Conservation (phyloP, 2,329 filamentous ascomycete species). For the Seiridium cupressi region DNA sequence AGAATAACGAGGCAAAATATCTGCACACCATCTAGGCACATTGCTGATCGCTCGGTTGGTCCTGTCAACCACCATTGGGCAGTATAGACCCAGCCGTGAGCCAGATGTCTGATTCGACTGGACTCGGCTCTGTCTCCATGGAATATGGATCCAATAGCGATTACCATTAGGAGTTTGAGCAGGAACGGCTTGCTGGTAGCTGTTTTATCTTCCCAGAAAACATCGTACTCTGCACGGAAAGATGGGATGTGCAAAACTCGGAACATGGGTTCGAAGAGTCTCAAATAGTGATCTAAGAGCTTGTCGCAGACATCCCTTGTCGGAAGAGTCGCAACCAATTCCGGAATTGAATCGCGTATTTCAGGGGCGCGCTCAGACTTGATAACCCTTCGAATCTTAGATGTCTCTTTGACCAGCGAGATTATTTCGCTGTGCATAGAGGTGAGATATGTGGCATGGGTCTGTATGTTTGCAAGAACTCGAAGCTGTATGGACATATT, state of each 20-base stretch:
- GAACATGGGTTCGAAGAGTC: slow-evolving; percentile 8
- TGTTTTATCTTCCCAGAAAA: not conserved
- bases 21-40: slow-evolving; percentile 23
- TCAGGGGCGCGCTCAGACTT: not conserved
- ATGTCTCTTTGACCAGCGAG: not conserved
- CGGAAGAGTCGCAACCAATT: not conserved
- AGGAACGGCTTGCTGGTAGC: slow-evolving; percentile 8
- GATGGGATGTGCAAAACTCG: slow-evolving; percentile 1
- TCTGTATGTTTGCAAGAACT: not conserved
- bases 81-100: slow-evolving; percentile 25
- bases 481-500: not conserved
- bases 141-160: slow-evolving; percentile 22
- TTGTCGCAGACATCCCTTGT: slow-evolving; percentile 1
- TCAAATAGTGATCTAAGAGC: slow-evolving; percentile 2
- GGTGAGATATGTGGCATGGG: not conserved
- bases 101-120: slow-evolving; percentile 16
- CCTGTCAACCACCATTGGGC: slow-evolving; percentile 26
- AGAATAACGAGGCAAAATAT: slow-evolving; percentile 22
- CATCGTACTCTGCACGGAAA: slow-evolving; percentile 1
- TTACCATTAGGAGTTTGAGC: slow-evolving; percentile 21
- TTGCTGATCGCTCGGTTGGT: slow-evolving; percentile 19
- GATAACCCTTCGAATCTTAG: not conserved
- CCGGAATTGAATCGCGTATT: not conserved
- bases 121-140: slow-evolving; percentile 13
- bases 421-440: not conserved